These are phyloP conservation scores for Diaporthe aspalathi DNA, from an alignment of 2,329 filamentous ascomycete species.

Conservation along the genomic window DNA sequence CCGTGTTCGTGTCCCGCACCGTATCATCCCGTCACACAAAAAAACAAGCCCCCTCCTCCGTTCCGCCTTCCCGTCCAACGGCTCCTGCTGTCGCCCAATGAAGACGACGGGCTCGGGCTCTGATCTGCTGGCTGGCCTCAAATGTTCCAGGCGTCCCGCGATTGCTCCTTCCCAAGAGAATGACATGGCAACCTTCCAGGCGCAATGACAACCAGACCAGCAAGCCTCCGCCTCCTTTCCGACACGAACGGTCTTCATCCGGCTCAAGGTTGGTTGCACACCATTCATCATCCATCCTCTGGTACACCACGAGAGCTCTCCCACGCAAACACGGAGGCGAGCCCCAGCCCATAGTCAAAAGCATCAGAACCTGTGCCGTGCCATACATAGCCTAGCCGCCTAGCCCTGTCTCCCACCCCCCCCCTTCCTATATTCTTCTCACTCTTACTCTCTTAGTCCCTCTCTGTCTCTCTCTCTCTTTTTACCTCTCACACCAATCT, in stretches of 20 bases:
- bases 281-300: conserved; percentile 23
- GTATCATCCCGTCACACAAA: conserved; percentile 19
- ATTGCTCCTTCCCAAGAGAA: conserved; percentile 33
- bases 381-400: conserved; percentile 13
- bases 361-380: conserved; percentile 1
- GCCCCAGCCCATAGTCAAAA: background rate
- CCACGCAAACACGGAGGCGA: background rate
- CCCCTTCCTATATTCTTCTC: background rate
- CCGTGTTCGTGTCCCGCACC: conserved; percentile 22
- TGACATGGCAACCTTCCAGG: conserved; percentile 40
- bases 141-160: conserved; percentile 25
- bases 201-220: conserved; percentile 38
- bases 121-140: conserved; percentile 26
- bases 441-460: background rate
- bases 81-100: conserved; percentile 19
- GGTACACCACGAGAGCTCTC: background rate
- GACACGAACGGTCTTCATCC: conserved; percentile 35
- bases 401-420: background rate
- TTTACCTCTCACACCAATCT: background rate
- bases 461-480: background rate
- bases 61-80: conserved; percentile 26
- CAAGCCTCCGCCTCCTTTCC: conserved; percentile 28
- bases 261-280: conserved; percentile 35
- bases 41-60: background rate
- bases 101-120: conserved; percentile 29